A percentile compares a stretch with the other conserved stretches of the same genome.
Conservation (phyloP, 139 green algal species). For the Pycnococcus provasolii region DNA sequence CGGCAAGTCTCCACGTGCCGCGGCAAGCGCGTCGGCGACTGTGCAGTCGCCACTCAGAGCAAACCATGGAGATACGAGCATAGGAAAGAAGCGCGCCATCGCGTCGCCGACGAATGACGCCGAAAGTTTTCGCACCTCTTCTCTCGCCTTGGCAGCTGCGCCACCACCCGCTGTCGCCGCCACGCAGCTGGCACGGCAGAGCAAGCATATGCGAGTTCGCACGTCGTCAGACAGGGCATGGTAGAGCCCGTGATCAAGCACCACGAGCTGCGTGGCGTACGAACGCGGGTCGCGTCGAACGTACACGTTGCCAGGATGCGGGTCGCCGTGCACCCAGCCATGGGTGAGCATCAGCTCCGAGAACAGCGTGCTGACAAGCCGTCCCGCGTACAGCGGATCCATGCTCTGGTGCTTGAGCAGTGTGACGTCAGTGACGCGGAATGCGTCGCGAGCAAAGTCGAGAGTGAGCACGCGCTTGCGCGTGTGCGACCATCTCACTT, state of each 20-base stretch:
- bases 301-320: constrained; percentile 63
- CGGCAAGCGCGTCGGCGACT: too few species aligned
- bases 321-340: constrained; percentile 66
- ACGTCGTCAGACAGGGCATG: constrained; percentile 42
- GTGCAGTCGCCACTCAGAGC: too few species aligned
- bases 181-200: neutral
- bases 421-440: constrained; percentile 42
- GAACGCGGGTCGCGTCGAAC: constrained; percentile 35
- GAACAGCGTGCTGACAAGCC: constrained; percentile 60
- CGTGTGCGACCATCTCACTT: constrained; percentile 39
- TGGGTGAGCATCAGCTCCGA: constrained; percentile 67
- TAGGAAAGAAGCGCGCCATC: too few species aligned
- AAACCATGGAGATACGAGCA: too few species aligned
- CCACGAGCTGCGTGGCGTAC: constrained; percentile 57
- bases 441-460: constrained; percentile 56
- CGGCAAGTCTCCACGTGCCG: too few species aligned
- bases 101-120: too few species aligned
- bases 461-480: constrained; percentile 50
- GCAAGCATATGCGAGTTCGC: constrained; percentile 21
- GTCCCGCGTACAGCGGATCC: constrained; percentile 44
- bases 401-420: constrained; percentile 30
- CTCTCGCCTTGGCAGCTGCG: too few species aligned
- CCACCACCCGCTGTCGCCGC: too few species aligned
- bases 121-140: too few species aligned
- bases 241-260: constrained; percentile 79